These are phyloP conservation scores for Sophora flavescens DNA, from an alignment of 306 rosid species.

Conservation along the genomic window DNA sequence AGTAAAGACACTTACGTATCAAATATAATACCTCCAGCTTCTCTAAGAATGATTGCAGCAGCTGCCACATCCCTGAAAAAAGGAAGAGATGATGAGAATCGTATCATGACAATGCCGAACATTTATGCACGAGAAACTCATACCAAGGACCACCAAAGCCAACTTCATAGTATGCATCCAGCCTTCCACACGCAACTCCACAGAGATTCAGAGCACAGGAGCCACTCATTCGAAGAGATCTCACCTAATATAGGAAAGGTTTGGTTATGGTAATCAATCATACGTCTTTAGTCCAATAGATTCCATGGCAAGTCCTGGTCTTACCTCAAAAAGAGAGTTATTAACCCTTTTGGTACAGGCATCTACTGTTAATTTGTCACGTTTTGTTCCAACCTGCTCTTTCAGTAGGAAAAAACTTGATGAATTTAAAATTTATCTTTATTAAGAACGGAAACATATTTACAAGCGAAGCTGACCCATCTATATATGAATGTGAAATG, in stretches of 20 bases:
- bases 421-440: constrained; percentile 37
- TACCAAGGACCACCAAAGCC: constrained; percentile 99
- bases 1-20: constrained; percentile 85
- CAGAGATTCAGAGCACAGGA: constrained; percentile 96
- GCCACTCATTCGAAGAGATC: constrained; percentile 90
- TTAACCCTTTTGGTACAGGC: constrained; percentile 70
- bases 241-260: constrained; percentile 69
- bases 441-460: constrained; percentile 29
- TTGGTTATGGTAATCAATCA: constrained; percentile 32
- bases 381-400: constrained; percentile 85
- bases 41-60: constrained; percentile 89
- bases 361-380: constrained; percentile 76
- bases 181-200: constrained; percentile 96
- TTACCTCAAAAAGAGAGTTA: constrained; percentile 87
- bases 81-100: constrained; percentile 37
- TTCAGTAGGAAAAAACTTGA: constrained; percentile 48
- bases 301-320: constrained; percentile 33
- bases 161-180: constrained; percentile 74
- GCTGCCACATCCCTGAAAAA: constrained; percentile 94
- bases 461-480: constrained; percentile 12
- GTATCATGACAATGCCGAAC: background rate
- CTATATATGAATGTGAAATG: background rate
- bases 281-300: constrained; percentile 29
- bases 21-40: constrained; percentile 93
- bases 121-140: constrained; percentile 41